These are phyloP conservation scores for Ganoderma sinense DNA, from an alignment of 1,284 basidiomycete species.

Conservation along the genomic window DNA sequence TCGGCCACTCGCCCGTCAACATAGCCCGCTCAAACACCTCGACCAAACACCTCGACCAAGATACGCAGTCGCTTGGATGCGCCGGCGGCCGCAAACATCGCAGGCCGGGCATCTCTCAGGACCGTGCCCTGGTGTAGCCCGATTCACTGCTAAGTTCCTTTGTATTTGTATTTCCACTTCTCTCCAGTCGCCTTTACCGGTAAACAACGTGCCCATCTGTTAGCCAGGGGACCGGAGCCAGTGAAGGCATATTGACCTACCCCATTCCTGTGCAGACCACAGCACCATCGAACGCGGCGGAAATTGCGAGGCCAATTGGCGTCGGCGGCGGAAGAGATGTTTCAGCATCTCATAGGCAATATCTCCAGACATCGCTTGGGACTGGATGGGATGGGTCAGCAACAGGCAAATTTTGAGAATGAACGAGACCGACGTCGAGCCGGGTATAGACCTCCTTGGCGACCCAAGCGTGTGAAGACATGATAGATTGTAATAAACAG, in stretches of 20 bases:
- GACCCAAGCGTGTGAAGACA: background rate
- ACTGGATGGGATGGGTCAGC: background rate
- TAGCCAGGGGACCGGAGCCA: background rate
- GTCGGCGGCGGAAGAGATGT: background rate
- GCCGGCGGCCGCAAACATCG: background rate
- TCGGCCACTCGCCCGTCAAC: background rate
- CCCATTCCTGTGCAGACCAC: background rate
- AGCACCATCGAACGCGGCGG: background rate
- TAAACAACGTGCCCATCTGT: background rate
- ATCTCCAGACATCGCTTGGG: background rate
- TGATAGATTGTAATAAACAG: background rate
- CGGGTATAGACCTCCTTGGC: background rate
- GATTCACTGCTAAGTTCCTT: background rate
- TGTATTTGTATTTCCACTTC: background rate
- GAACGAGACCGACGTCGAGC: background rate
- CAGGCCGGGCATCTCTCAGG: background rate
- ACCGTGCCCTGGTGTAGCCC: background rate
- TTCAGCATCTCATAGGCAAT: background rate
- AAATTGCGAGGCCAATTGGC: background rate
- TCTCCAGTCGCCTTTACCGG: background rate
- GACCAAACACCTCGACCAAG: background rate
- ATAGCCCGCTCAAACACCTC: too few relatives aligned
- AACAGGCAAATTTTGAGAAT: background rate
- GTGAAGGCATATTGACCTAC: background rate
- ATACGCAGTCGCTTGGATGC: background rate